phyloP scores from a whole-genome alignment of 768 basidiomycete species.

The Trametes maxima region DNA sequence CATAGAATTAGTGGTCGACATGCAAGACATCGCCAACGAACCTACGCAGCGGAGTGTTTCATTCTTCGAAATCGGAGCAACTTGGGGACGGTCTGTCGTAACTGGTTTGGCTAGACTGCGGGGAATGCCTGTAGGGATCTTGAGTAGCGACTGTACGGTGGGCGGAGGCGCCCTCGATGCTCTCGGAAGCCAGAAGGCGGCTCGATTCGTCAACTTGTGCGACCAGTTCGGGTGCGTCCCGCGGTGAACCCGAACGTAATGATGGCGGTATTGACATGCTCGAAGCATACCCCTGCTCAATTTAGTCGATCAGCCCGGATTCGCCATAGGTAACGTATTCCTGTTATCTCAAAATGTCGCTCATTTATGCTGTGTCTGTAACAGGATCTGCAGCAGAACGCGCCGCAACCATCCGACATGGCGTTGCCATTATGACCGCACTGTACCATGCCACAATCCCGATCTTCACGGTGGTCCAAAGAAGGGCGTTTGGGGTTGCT shows the following conservation, averaged over 20 bases:
- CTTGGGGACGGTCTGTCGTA: constrained; percentile 18
- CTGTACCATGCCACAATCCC: constrained; percentile 18
- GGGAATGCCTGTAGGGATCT: constrained; percentile 16
- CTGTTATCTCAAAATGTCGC: neutral
- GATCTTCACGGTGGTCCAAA: constrained; percentile 20
- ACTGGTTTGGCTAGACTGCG: constrained; percentile 17
- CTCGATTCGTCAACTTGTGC: constrained; percentile 23
- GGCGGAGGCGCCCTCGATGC: constrained; percentile 22
- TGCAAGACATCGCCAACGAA: neutral
- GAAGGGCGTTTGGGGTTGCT: constrained; percentile 22
- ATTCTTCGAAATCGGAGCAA: constrained; percentile 25
- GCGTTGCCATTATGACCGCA: constrained; percentile 19
- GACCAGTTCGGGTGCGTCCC: constrained; percentile 20
- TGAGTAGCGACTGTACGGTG: constrained; percentile 21
- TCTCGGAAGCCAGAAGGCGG: constrained; percentile 21
- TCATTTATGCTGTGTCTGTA: neutral
- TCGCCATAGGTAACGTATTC: constrained; percentile 14
- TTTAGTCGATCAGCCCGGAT: constrained; percentile 24
- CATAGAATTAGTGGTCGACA: constrained; percentile 15
- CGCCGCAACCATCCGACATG: constrained; percentile 20
- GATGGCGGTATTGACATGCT: neutral
- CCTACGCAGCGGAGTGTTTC: neutral
- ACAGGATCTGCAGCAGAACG: constrained; percentile 21
- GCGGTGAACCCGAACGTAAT: neutral
- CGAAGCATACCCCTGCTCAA: constrained; percentile 21